Evolutionary conservation across 1,284 basidiomycete species (phyloP), one percentile per base, ranked within the genome.

Genomic region (Kwoniella shivajii): DNA sequence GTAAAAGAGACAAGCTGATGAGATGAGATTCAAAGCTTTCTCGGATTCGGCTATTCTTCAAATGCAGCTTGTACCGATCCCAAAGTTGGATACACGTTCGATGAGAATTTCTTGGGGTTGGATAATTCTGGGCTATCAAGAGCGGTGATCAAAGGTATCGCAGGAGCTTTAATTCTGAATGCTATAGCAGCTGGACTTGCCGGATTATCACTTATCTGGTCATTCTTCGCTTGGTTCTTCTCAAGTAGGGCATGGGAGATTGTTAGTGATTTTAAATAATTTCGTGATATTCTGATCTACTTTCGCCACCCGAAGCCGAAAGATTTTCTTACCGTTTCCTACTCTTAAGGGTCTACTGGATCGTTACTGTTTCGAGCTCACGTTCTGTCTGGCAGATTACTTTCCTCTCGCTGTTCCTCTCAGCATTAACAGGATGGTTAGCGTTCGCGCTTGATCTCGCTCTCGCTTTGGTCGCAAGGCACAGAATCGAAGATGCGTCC

Each of bases 121-220:
- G 11, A 27, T 16, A 24, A 55, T 22, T 37, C 44, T 37, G 57
- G 54, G 2, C 29, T 44, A 11, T 47, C 37, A 2, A 33, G 31
- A 20, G 45, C 30, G 1, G 50, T 61, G 31, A 47, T 67, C 18
- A 62, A 65, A 34, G 49, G 57, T 0, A 27, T 74, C 2, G 38
- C 70, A 1, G 62, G 65, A 4, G 55, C 63, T 6, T 56, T 78
- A 31, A 44, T 78, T 22, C 31, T 76, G 18, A 74, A 75, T 53
- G 64, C 73, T 7, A 57, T 76, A 26, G 72, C 72, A 2, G 63
- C 60, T 16, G 75, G 68, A 0, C 48, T 73, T 6, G 70, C 69
- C 0, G 69, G 65, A 2, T 43, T 72, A 24, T 61, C 58, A 6
- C 45, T 74, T 10, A 29, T 71, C 38, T 63, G 67, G 46, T 63